Evolutionary conservation across 2,329 filamentous ascomycete genomes (phyloP).

Genomic region (Ambrosiella cleistominuta): DNA sequence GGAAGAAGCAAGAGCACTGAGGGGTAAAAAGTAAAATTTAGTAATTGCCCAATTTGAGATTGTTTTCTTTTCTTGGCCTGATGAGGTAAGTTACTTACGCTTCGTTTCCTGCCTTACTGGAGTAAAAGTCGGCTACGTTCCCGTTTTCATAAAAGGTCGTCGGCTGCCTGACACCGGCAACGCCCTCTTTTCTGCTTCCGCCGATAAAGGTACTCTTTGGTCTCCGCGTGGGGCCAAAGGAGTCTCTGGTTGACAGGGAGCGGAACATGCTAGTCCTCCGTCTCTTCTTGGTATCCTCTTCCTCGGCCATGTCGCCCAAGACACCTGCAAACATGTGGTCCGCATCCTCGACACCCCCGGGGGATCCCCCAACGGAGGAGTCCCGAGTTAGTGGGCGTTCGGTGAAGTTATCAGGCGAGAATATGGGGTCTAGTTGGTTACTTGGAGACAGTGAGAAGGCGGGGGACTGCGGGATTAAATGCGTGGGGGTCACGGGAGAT

Average conservation of each 20-base stretch:
- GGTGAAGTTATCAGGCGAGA: conserved; percentile 1
- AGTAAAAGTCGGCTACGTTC: conserved; percentile 9
- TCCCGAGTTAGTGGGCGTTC: conserved; percentile 3
- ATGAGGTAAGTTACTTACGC: conserved; percentile 5
- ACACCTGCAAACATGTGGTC: conserved; percentile 12
- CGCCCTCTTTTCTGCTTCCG: not conserved
- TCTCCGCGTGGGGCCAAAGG: not conserved
- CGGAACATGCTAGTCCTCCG: conserved; percentile 10
- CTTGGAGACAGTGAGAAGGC: not conserved
- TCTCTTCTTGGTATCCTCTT: conserved; percentile 9
- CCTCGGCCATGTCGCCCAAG: conserved; percentile 4
- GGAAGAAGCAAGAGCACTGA: conserved; percentile 4
- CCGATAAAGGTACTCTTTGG: conserved; percentile 8
- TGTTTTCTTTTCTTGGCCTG: not conserved
- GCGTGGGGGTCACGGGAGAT: not conserved
- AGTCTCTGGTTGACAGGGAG: conserved; percentile 7
- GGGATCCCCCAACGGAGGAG: not conserved
- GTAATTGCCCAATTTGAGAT: not conserved
- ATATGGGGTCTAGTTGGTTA: not conserved
- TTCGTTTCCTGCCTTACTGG: conserved; percentile 9
- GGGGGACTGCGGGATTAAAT: not conserved
- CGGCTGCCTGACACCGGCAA: not conserved
- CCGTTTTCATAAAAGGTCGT: conserved; percentile 4
- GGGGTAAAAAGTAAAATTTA: not conserved
- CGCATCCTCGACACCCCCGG: not conserved